Base-by-base conservation (phyloP, 1,139 yeast genomes). In the Scheffersomyces insectosa region DNA sequence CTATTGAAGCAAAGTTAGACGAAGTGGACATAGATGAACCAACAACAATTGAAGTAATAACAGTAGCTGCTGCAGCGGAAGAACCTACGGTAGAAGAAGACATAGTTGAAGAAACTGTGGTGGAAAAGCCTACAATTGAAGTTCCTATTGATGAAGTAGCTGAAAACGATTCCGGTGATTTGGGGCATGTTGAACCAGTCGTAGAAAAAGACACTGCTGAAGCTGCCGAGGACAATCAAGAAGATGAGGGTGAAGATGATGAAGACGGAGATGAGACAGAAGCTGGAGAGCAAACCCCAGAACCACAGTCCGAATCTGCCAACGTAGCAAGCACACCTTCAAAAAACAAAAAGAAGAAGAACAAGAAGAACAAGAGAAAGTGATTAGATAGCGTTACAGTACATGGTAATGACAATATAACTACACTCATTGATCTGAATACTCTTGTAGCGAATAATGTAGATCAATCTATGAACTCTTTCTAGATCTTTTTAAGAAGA, bases 161-260 rank as follows among this genome's bases (percentile, higher is more conserved):
- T 4, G 45, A 47, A 36, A 51, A 38, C 12, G 52, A 40, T n/a
- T 41, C 37, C 20, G 34, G 36, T 37, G 47, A 43, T 20, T 47
- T 42, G 37, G 51, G 43, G 59, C 63, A 42, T 34, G 20, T 30
- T 11, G 28, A 42, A 32, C 37, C 38, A 35, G 23, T 60, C 58
- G 40, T 44, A 52, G 49, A 54, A 54, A 44, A 54, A 50, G 51
- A 56, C 55, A 39, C 51, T 50, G 27, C 54, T 53, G 52, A 57
- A 54, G 51, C 52, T 48, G 49, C 54, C 45, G 51, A 55, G 43
- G 48, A 53, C 48, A 51, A 49, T 46, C 50, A 52, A 43, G 54
- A 55, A 11, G 41, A 27, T 2, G 39, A 27, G 9, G 40, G 28
- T 12, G 44, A 37, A 2, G 51, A 37, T 42, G 52, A 39, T 36